Evolutionary conservation across 139 green algal genomes (phyloP), one percentile per base, ranked within the genome.

Genomic region (Haematococcus lacustris): DNA sequence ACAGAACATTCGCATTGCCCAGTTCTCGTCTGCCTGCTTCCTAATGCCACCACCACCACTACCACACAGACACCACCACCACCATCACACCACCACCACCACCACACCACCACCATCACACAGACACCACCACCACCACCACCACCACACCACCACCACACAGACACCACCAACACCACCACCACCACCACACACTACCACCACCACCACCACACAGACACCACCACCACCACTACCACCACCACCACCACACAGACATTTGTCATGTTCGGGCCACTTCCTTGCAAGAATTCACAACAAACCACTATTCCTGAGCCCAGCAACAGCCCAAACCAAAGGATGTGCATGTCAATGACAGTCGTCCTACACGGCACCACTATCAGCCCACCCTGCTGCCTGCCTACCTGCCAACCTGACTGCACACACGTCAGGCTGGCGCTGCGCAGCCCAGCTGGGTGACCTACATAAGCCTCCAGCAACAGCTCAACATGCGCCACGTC

Each of bases 391-490:
- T 23, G 30, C 21, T 40, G 17, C 21, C 21, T 21, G 25, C 23
- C 25, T 40, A 17, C 4, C 4, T 4, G 4, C 60, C 60, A 40
- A 40, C 3, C 23, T 28, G 43, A 17, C 17, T 53, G 9, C 43
- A 53, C 60, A 66, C 3, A 23, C 60, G 17, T 5, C 3, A 4
- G 25, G 21, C n/a, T 64, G 21, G 4, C 17, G 60, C 60, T 39
- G 47, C 47, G 13, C 21, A 21, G 13, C 47, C 21, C 47, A 13
- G 13, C 47, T 40, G 21, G 2, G 4, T 71, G 33, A 73, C 68
- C 32, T 66, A 73, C 68, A 35, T 73, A 65, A 30, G 37, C 47
- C 51, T 66, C 39, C 50, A 73, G 32, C 51, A 73, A 51, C 13
- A 73, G 35, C n/a, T 66, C 21, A 3, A 66, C 68, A 32, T 67